Evolutionary conservation across 2,329 filamentous ascomycete genomes (phyloP).

Genomic region (Rutstroemia sydowiana): DNA sequence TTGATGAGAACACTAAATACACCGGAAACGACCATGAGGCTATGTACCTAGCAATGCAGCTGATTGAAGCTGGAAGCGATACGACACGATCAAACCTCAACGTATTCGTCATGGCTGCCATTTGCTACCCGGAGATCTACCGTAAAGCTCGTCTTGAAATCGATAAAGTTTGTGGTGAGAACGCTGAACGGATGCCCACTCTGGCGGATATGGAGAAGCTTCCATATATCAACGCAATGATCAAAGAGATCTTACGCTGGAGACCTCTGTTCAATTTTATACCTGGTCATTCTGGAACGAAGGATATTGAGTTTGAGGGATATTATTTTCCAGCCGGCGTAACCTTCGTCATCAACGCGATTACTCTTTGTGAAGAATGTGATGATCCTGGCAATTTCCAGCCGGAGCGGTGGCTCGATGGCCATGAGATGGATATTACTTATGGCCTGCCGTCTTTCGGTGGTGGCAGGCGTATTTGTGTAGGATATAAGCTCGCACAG

Average conservation of each 20-base stretch:
- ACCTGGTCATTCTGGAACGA: slow-evolving; percentile 26
- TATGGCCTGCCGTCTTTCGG: slow-evolving; percentile 2
- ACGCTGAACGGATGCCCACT: slow-evolving; percentile 29
- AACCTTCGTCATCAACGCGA: neutral
- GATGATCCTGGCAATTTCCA: slow-evolving; percentile 26
- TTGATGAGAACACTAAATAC: slow-evolving; percentile 19
- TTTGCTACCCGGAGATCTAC: slow-evolving; percentile 23
- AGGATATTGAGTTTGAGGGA: neutral
- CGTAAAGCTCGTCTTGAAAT: slow-evolving; percentile 21
- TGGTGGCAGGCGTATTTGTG: slow-evolving; percentile 2
- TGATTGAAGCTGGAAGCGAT: slow-evolving; percentile 32
- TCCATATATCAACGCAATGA: slow-evolving; percentile 36
- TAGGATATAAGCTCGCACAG: slow-evolving; percentile 7
- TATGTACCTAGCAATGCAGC: slow-evolving; percentile 31
- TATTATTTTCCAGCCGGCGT: neutral
- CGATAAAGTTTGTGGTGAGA: slow-evolving; percentile 23
- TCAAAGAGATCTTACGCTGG: slow-evolving; percentile 40
- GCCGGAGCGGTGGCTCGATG: slow-evolving; percentile 30
- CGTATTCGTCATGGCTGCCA: slow-evolving; percentile 29
- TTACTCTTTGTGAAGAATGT: slow-evolving; percentile 1
- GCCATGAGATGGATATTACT: slow-evolving; percentile 1
- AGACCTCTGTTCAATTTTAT: slow-evolving; percentile 39
- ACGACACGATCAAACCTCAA: slow-evolving; percentile 30
- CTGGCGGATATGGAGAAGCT: slow-evolving; percentile 38
- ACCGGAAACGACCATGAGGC: slow-evolving; percentile 29